A percentile compares a stretch with the other conserved stretches of the same genome.
phyloP scores from a whole-genome alignment of 768 basidiomycete genomes.

The Scleroderma bovista region DNA sequence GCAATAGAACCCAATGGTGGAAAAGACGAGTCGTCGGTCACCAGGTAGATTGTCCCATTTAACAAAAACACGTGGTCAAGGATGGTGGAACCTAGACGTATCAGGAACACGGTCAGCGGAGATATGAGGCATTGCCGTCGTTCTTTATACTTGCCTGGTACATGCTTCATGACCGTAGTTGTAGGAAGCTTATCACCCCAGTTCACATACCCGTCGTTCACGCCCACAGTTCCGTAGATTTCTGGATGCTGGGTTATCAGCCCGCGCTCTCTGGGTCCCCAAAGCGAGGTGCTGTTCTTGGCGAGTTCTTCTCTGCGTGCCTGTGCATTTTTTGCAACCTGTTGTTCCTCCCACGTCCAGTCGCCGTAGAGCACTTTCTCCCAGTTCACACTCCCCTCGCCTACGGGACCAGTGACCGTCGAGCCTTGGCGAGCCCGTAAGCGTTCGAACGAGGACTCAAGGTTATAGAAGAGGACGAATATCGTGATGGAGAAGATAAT shows the following conservation, averaged over 20 bases:
- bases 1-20: slow-evolving; percentile 51
- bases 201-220: slow-evolving; percentile 47
- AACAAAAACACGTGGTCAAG: slow-evolving; percentile 77
- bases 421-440: slow-evolving; percentile 42
- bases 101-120: slow-evolving; percentile 1
- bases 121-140: not conserved
- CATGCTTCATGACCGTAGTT: slow-evolving; percentile 55
- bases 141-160: slow-evolving; percentile 46
- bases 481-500: slow-evolving; percentile 57
- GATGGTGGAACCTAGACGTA: slow-evolving; percentile 66
- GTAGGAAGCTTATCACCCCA: slow-evolving; percentile 56
- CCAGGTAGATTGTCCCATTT: slow-evolving; percentile 68
- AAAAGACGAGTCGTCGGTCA: slow-evolving; percentile 61
- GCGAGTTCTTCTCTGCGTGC: slow-evolving; percentile 39
- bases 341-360: slow-evolving; percentile 60
- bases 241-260: slow-evolving; percentile 18
- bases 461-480: slow-evolving; percentile 70
- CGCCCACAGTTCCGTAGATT: slow-evolving; percentile 24
- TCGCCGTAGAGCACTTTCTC: slow-evolving; percentile 64
- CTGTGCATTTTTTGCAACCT: slow-evolving; percentile 51
- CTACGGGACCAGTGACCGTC: slow-evolving; percentile 21
- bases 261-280: slow-evolving; percentile 32
- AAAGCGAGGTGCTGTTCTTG: slow-evolving; percentile 29
- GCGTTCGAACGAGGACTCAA: slow-evolving; percentile 56
- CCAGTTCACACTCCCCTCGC: slow-evolving; percentile 41